Conservation (phyloP, 805 yeast genomes). For the Sugiyamaella chiloensis region DNA sequence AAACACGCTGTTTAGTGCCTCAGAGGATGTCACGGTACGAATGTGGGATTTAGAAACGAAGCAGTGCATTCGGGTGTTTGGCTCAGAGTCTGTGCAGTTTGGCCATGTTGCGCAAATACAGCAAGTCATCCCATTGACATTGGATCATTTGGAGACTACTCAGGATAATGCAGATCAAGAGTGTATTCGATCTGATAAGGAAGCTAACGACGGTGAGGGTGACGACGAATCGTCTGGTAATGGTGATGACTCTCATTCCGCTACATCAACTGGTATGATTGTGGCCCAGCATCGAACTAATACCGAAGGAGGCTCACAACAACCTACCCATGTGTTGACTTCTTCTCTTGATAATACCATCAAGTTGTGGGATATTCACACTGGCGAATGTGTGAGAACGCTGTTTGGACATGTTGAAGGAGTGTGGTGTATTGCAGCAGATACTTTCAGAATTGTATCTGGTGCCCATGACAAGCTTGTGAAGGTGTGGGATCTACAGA, state of each 20-base stretch:
- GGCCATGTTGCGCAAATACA: slow-evolving; percentile 96
- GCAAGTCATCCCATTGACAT: slow-evolving; percentile 79
- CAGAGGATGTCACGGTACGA: slow-evolving; percentile 87
- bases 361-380: slow-evolving; percentile 82
- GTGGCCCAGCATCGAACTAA: not conserved
- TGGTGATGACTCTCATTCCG: slow-evolving; percentile 29
- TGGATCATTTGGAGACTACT: slow-evolving; percentile 56
- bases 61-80: slow-evolving; percentile 71
- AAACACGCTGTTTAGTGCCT: slow-evolving; percentile 75
- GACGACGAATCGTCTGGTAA: not conserved
- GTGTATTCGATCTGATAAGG: not conserved
- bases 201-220: slow-evolving; percentile 1
- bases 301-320: slow-evolving; percentile 20
- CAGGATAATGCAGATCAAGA: slow-evolving; percentile 16
- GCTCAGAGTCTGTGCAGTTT: slow-evolving; percentile 49
- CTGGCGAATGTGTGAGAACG: slow-evolving; percentile 87
- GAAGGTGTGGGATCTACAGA: slow-evolving; percentile 94
- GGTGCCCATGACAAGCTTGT: slow-evolving; percentile 91
- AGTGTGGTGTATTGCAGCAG: slow-evolving; percentile 96
- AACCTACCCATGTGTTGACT: slow-evolving; percentile 81
- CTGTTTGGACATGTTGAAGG: slow-evolving; percentile 98
- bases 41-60: slow-evolving; percentile 92
- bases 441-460: slow-evolving; percentile 87
- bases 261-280: not conserved
- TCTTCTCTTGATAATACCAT: slow-evolving; percentile 91